phyloP scores from a whole-genome alignment of 2,329 filamentous ascomycete species.

The Aspergillus brunneoviolaceus region DNA sequence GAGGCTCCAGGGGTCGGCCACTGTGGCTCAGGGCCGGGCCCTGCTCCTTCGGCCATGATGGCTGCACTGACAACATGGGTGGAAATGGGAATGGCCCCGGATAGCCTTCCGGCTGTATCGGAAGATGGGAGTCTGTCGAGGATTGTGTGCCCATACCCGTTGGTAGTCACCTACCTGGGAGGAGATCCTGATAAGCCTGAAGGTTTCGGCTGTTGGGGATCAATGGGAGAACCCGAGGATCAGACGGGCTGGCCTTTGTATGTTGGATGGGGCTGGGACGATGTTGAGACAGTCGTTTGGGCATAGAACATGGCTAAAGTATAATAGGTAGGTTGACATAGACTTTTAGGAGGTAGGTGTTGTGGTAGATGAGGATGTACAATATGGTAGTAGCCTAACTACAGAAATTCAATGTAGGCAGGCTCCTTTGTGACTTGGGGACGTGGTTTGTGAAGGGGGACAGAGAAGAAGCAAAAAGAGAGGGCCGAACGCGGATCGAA shows the following conservation, averaged over 20 bases:
- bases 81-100: neutral
- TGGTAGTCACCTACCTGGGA: neutral
- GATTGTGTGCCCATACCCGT: neutral
- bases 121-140: neutral
- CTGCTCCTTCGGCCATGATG: neutral
- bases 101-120: neutral
- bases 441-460: neutral
- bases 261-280: too few species aligned
- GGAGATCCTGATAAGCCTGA: neutral
- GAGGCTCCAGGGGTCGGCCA: neutral
- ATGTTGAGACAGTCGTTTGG: too few species aligned
- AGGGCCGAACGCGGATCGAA: slow-evolving; percentile 10
- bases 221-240: too few species aligned
- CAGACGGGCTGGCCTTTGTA: too few species aligned
- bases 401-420: too few species aligned
- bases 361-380: too few species aligned
- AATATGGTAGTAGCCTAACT: too few species aligned
- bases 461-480: neutral
- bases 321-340: too few species aligned
- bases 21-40: neutral
- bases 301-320: too few species aligned
- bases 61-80: neutral
- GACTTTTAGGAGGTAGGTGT: too few species aligned
- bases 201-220: neutral
- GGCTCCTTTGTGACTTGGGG: too few species aligned